Conservation (phyloP, 768 basidiomycete genomes). For the Lentinula sp. region DNA sequence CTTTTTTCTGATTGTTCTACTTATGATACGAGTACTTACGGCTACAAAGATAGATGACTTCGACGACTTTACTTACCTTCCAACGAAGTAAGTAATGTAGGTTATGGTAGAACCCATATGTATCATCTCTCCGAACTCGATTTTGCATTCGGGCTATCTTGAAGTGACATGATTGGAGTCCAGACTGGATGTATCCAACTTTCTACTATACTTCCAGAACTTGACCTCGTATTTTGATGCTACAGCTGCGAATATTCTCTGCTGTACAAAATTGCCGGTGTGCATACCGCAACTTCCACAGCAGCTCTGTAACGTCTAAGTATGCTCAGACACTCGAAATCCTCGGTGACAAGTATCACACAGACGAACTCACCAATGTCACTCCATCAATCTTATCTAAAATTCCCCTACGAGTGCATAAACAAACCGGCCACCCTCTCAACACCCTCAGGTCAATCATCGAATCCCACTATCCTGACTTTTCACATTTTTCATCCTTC, state of each 20-base stretch:
- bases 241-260: not conserved
- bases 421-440: constrained; percentile 75
- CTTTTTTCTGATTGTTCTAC: not conserved
- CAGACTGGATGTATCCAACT: too few relatives aligned
- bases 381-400: constrained; percentile 83
- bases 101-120: constrained; percentile 5
- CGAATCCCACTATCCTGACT: constrained; percentile 77
- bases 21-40: constrained; percentile 2
- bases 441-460: constrained; percentile 79
- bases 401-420: constrained; percentile 70
- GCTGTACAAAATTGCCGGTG: not conserved
- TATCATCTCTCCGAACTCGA: not conserved
- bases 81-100: constrained; percentile 8
- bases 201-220: not conserved
- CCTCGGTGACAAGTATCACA: constrained; percentile 60
- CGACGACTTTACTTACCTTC: constrained; percentile 5
- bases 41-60: constrained; percentile 2
- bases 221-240: not conserved
- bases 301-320: not conserved
- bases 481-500: constrained; percentile 66
- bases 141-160: too few relatives aligned
- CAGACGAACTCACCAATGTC: constrained; percentile 81
- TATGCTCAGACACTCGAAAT: constrained; percentile 32
- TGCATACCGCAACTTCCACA: not conserved
- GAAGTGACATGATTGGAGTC: too few relatives aligned